These are phyloP conservation scores for Globisporangium ultimum DNA, from an alignment of 352 stramenopile species.

Conservation along the genomic window DNA sequence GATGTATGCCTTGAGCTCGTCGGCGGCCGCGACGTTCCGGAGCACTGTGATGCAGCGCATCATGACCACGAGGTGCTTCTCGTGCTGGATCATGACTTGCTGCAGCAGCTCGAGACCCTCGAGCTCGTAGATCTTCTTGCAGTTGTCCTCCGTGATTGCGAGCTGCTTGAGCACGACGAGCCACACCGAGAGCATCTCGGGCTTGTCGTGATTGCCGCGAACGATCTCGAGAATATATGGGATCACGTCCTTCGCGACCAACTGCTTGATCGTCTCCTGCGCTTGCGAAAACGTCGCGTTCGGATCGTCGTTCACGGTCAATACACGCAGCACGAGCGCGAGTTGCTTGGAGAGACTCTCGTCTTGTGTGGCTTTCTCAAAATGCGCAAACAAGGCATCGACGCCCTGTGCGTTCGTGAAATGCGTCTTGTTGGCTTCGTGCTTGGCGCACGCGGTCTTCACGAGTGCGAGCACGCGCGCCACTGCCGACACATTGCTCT, in stretches of 20 bases:
- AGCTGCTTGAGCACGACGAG: slow-evolving; percentile 75
- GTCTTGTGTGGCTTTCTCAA: slow-evolving; percentile 26
- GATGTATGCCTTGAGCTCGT: slow-evolving; percentile 67
- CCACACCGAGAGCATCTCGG: slow-evolving; percentile 54
- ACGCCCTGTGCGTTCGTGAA: slow-evolving; percentile 53
- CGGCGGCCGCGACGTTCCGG: slow-evolving; percentile 65
- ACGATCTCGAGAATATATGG: slow-evolving; percentile 43
- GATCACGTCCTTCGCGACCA: slow-evolving; percentile 53
- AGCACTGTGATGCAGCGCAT: slow-evolving; percentile 72
- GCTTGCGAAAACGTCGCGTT: slow-evolving; percentile 65
- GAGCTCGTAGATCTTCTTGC: slow-evolving; percentile 61
- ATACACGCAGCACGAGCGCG: slow-evolving; percentile 44
- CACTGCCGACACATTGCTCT: not conserved
- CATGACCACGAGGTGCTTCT: slow-evolving; percentile 38
- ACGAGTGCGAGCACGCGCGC: slow-evolving; percentile 28
- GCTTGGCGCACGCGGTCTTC: slow-evolving; percentile 46
- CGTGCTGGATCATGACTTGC: slow-evolving; percentile 50
- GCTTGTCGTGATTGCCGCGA: slow-evolving; percentile 20
- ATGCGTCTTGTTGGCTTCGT: slow-evolving; percentile 67
- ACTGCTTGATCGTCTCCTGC: slow-evolving; percentile 62
- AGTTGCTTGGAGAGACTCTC: slow-evolving; percentile 45
- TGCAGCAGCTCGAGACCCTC: slow-evolving; percentile 51
- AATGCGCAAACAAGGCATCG: slow-evolving; percentile 28
- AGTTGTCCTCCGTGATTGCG: slow-evolving; percentile 74
- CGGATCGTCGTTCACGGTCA: slow-evolving; percentile 72